These are phyloP conservation scores for Conticribra guillardii DNA, from an alignment of 108 stramenopile genomes.

Conservation along the genomic window DNA sequence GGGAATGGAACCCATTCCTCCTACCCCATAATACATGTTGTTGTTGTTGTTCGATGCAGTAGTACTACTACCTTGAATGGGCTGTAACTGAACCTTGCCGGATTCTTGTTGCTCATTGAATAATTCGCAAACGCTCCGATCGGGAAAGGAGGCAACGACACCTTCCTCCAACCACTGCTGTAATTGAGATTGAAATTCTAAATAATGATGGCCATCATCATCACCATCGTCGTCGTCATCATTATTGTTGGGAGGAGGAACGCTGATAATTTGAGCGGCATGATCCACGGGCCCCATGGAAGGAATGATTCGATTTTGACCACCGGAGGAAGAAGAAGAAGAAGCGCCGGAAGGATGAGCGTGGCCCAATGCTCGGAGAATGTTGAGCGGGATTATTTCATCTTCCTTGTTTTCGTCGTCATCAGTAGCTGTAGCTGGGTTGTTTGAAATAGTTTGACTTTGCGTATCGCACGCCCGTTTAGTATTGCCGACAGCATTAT, in stretches of 20 bases:
- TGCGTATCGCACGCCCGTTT: no score
- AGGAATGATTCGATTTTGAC: constrained; percentile 3
- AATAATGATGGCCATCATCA: constrained; percentile 3
- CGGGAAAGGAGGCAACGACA: constrained; percentile 55
- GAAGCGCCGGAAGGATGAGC: no score
- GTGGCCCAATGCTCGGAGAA: no score
- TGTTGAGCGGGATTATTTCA: no score
- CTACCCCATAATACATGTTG: constrained; percentile 61
- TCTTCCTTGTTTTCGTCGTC: no score
- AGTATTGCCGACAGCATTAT: no score
- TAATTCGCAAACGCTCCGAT: constrained; percentile 47
- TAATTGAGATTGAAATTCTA: constrained; percentile 63
- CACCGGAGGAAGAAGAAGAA: background rate
- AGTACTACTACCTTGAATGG: constrained; percentile 21
- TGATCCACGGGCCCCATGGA: constrained; percentile 63
- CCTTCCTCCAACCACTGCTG: constrained; percentile 61
- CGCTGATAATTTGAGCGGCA: constrained; percentile 74
- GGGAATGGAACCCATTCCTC: constrained; percentile 68
- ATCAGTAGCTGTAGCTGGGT: no score
- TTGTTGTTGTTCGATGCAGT: no score
- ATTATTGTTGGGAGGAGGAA: constrained; percentile 19
- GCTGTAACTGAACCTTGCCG: constrained; percentile 2
- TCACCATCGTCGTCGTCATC: constrained; percentile 1
- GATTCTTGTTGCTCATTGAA: background rate
- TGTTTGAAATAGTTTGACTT: no score